These are phyloP conservation scores for Clarireedia monteithiana DNA, from an alignment of 2,329 filamentous ascomycete genomes.

Conservation along the genomic window DNA sequence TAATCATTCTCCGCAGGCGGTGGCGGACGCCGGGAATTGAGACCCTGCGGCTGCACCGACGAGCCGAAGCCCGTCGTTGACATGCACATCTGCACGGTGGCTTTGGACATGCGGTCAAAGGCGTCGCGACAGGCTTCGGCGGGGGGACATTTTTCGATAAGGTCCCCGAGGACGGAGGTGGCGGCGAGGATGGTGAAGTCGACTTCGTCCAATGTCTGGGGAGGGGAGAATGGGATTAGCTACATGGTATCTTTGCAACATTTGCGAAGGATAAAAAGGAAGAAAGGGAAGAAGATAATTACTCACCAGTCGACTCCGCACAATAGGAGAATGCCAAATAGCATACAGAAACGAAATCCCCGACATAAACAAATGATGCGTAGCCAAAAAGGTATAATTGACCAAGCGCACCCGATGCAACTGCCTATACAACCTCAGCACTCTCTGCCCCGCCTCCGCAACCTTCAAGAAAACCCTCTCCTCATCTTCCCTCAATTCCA, in stretches of 20 bases:
- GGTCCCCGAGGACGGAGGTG: conserved; percentile 82
- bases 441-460: conserved; percentile 88
- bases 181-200: conserved; percentile 92
- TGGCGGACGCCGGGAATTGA: no score
- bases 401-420: conserved; percentile 82
- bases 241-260: no score
- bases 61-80: conserved; percentile 49
- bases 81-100: conserved; percentile 90
- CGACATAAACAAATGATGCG: conserved; percentile 95
- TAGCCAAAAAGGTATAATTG: conserved; percentile 93
- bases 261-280: no score
- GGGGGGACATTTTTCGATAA: conserved; percentile 91
- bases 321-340: conserved; percentile 90
- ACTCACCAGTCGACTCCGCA: conserved; percentile 76
- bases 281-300: no score
- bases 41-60: conserved; percentile 12
- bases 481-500: conserved; percentile 71
- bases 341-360: conserved; percentile 94
- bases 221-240: conserved; percentile 4
- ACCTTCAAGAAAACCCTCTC: conserved; percentile 91
- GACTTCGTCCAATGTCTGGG: conserved; percentile 82
- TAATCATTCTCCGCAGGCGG: conserved; percentile 14
- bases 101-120: conserved; percentile 90
- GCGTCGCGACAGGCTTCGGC: conserved; percentile 92
- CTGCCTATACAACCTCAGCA: conserved; percentile 82